Base-by-base conservation (phyloP, 768 basidiomycete genomes). In the Krasilnikovozyma curviuscula region DNA sequence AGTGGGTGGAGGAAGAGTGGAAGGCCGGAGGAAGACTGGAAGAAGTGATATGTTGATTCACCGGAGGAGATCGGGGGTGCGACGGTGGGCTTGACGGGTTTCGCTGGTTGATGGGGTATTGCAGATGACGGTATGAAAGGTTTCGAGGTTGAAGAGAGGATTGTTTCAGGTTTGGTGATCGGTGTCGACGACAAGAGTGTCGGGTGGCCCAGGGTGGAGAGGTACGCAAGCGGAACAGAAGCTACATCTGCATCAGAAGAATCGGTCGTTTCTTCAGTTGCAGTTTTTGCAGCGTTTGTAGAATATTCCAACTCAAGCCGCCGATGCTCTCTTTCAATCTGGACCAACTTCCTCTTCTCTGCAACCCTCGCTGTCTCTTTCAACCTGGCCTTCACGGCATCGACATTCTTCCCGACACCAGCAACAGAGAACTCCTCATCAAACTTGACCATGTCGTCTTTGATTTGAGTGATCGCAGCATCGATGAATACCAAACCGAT, bases 1-100 rank as follows among this genome's bases (percentile, higher is more conserved):
- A 98, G 73, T 3, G 91, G 91, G 59, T 93, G 86, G 10, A 98
- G 75, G 70, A 83, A 98, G 56, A 93, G 72, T 9, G 85, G 81
- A 48, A 82, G 70, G 12, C 93, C 93, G 1, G 83, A 82, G 0
- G 84, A 77, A 16, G 86, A 81, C 63, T 97, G 93, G 63, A 97
- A 98, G 65, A 81, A 98, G 61, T 81, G 88, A 66, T 91, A 98
- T 8, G 84, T 80, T 9, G 83, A 80, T 14, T 82, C 81, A 16
- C 40, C 24, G 38, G 46, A 8, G 82, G 81, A 16, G 80, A 25
- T 16, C 41, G 82, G 3, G 83, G 82, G 2, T 81, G 82, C 1
- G 83, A 81, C 14, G 46, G 52, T 25, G 51, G 29, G 3, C 35
- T 32, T 10, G 52, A 50, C 3, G 49, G 44, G 32, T 50, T 47